Percentiles rank a stretch among this genome's conserved stretches.
phyloP scores from a whole-genome alignment of 805 yeast genomes.

The Suhomyces sp. region DNA sequence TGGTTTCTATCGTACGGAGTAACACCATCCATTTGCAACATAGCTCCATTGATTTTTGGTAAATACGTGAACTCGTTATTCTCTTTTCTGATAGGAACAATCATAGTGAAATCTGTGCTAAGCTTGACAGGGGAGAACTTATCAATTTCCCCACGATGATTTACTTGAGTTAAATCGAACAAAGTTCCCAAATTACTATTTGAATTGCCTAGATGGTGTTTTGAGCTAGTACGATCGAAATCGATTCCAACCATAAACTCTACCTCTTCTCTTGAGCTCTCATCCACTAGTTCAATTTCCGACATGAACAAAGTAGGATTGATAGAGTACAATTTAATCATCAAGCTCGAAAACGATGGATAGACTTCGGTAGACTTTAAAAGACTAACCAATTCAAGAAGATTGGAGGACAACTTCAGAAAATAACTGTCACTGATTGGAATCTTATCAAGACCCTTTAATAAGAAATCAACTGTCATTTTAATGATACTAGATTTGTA shows the following conservation, averaged over 20 bases:
- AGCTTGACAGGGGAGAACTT: constrained; percentile 28
- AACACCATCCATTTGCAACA: no score
- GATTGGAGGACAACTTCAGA: constrained; percentile 21
- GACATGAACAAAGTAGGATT: constrained; percentile 27
- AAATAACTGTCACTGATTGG: constrained; percentile 37
- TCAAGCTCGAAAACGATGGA: constrained; percentile 21
- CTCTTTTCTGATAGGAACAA: constrained; percentile 18
- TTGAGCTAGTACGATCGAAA: constrained; percentile 22
- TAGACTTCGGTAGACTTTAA: constrained; percentile 31
- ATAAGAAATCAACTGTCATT: constrained; percentile 28
- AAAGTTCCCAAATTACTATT: constrained; percentile 13
- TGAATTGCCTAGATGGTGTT: constrained; percentile 12
- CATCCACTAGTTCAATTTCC: constrained; percentile 23
- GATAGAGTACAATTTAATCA: constrained; percentile 28
- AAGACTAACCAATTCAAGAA: constrained; percentile 33
- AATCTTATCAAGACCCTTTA: constrained; percentile 24
- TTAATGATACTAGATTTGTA: constrained; percentile 28
- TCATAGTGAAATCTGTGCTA: constrained; percentile 34
- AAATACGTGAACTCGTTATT: constrained; percentile 10
- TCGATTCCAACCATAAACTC: constrained; percentile 35
- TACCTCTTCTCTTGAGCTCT: constrained; percentile 30
- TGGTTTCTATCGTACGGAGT: no score
- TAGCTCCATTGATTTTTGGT: constrained; percentile 5
- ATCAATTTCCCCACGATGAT: constrained; percentile 8
- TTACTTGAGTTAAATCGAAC: constrained; percentile 34